Conservation (phyloP, 2,329 filamentous ascomycete species). For the Fusarium liriodendri region DNA sequence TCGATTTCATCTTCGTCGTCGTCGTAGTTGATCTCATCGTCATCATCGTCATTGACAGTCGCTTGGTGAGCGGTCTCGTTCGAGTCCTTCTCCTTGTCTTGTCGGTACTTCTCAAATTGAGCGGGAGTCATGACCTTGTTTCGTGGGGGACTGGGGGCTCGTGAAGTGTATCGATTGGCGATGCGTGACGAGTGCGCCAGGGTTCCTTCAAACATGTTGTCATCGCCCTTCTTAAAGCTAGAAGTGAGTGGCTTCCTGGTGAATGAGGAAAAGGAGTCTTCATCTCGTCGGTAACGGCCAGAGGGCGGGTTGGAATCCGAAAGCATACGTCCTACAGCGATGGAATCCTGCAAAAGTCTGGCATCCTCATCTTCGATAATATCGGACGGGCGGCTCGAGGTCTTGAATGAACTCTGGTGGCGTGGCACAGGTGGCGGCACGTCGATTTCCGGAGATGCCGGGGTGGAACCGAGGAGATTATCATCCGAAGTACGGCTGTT, state of each 20-base stretch:
- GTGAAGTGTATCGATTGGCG: conserved; percentile 50
- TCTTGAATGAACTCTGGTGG: conserved; percentile 50
- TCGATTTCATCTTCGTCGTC: conserved; percentile 85
- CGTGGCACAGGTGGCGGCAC: conserved; percentile 54
- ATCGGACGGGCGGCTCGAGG: conserved; percentile 50
- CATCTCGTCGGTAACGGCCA: conserved; percentile 53
- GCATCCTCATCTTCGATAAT: conserved; percentile 64
- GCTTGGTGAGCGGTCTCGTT: conserved; percentile 56
- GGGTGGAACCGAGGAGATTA: conserved; percentile 55
- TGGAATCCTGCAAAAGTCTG: conserved; percentile 63
- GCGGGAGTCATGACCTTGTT: conserved; percentile 91
- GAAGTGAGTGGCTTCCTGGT: conserved; percentile 43
- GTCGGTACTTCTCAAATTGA: conserved; percentile 84
- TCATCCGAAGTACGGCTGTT: conserved; percentile 62
- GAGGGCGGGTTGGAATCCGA: conserved; percentile 39
- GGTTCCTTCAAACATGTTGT: conserved; percentile 67
- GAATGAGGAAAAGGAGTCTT: conserved; percentile 52
- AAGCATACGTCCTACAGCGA: conserved; percentile 62
- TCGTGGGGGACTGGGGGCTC: conserved; percentile 55
- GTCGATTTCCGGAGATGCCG: conserved; percentile 53
- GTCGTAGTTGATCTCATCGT: conserved; percentile 73
- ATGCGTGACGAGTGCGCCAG: conserved; percentile 52
- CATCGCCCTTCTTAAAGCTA: conserved; percentile 59
- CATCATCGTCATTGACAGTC: conserved; percentile 68
- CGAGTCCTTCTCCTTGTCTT: conserved; percentile 73